These are phyloP conservation scores for Oidiodendron maius DNA, from an alignment of 495 filamentous ascomycete species.

Conservation along the genomic window DNA sequence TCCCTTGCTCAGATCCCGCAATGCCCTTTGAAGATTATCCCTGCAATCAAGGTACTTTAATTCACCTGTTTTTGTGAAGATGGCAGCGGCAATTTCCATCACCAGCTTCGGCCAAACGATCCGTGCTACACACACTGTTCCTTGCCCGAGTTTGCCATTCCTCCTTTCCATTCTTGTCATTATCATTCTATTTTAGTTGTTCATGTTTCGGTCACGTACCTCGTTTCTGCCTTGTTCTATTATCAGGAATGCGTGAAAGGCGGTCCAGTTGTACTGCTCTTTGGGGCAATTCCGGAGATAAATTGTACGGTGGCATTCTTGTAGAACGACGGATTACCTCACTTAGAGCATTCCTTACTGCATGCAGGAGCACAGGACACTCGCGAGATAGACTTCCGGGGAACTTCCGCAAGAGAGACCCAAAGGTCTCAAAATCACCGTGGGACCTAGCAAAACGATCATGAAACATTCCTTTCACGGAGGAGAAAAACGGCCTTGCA, in stretches of 20 bases:
- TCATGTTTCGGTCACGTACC: background rate
- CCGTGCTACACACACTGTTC: no score
- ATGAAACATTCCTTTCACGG: conserved; percentile 18
- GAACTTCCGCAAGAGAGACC: no score
- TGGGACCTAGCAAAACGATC: no score
- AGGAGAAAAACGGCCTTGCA: conserved; percentile 6
- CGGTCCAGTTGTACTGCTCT: background rate
- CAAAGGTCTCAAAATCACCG: no score
- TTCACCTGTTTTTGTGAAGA: no score
- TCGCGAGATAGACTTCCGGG: no score
- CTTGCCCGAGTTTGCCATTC: no score
- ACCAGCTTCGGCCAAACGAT: no score
- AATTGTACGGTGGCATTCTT: background rate
- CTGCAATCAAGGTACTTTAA: background rate
- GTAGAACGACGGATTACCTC: background rate
- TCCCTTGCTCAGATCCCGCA: conserved; percentile 4
- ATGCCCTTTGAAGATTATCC: background rate
- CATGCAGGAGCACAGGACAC: no score
- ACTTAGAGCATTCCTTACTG: conserved; percentile 1
- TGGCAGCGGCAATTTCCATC: no score
- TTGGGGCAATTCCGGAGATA: background rate
- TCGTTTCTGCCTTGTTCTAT: background rate
- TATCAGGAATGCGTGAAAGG: background rate
- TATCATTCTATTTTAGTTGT: background rate
- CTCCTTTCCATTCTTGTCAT: background rate